A percentile compares a stretch with the other conserved stretches of the same genome.
Conservation (phyloP, 208 protist species). For the Herpetomonas samuelpessoai region DNA sequence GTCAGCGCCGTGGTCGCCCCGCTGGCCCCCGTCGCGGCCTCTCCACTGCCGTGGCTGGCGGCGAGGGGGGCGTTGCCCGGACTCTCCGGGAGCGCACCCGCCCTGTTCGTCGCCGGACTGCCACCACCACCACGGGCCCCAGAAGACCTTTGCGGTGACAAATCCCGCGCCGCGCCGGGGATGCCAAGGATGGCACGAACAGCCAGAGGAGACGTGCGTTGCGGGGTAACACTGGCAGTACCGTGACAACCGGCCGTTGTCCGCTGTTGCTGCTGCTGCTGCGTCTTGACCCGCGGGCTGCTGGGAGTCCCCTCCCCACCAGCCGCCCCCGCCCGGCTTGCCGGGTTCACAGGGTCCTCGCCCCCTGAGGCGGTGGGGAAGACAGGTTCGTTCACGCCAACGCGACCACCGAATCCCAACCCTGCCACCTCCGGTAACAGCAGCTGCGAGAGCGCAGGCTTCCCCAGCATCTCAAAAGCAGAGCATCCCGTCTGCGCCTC, state of each 20-base stretch:
- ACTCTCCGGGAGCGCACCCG: slow-evolving; percentile 1
- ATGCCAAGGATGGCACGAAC: neutral
- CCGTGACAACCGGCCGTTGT: neutral
- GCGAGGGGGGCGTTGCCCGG: neutral
- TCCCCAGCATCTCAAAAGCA: slow-evolving; percentile 40
- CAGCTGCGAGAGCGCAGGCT: neutral
- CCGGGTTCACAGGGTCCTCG: neutral
- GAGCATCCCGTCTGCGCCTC: slow-evolving; percentile 30
- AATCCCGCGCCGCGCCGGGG: neutral
- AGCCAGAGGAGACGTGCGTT: neutral
- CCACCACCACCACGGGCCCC: too few relatives aligned
- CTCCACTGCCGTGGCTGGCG: neutral
- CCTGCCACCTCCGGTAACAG: neutral
- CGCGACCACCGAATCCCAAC: neutral
- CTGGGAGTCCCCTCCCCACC: too few relatives aligned
- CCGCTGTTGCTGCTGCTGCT: neutral
- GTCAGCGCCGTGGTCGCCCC: neutral
- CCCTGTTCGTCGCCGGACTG: neutral
- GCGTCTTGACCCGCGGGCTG: neutral
- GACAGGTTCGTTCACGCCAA: neutral
- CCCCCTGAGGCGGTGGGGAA: neutral
- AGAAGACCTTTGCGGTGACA: neutral
- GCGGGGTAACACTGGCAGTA: neutral
- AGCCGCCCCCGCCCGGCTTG: too few relatives aligned
- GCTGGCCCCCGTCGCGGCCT: neutral